These are phyloP conservation scores for Eucalyptus sp. DNA, from an alignment of 345 rosid species.

Conservation along the genomic window DNA sequence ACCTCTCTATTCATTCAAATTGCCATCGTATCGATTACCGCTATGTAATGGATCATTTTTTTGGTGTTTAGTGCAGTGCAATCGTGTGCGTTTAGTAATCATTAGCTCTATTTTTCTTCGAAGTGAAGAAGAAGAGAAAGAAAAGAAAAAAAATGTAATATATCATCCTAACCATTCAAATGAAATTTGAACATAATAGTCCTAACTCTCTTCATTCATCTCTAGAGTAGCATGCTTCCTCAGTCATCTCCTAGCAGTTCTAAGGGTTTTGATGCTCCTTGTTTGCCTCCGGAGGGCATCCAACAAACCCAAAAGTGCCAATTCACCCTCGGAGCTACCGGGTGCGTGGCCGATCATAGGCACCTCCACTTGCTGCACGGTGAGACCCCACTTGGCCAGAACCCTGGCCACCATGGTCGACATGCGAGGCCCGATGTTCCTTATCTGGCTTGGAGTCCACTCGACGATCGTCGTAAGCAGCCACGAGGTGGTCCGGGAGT, in stretches of 20 bases:
- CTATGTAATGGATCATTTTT: too few relatives aligned
- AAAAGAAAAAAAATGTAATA: too few relatives aligned
- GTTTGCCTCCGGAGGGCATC: neutral
- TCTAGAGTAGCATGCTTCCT: neutral
- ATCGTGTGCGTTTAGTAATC: too few relatives aligned
- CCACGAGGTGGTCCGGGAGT: constrained; percentile 23
- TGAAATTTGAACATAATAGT: too few relatives aligned
- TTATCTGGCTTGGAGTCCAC: constrained; percentile 31
- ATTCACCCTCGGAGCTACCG: constrained; percentile 22
- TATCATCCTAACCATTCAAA: too few relatives aligned
- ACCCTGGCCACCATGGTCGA: constrained; percentile 36
- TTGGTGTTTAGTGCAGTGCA: too few relatives aligned
- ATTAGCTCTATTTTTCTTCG: too few relatives aligned
- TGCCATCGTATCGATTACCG: too few relatives aligned
- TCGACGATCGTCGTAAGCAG: constrained; percentile 22
- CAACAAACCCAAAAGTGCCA: neutral
- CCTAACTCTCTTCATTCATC: too few relatives aligned
- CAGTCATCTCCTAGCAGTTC: neutral
- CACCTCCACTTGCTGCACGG: constrained; percentile 40
- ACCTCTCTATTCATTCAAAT: too few relatives aligned
- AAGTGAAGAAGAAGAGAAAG: too few relatives aligned
- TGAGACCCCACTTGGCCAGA: constrained; percentile 12
- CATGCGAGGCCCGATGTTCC: constrained; percentile 33
- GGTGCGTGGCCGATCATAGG: constrained; percentile 57
- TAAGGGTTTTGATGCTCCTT: neutral